Percentiles rank a stretch among this genome's conserved stretches.
Conservation (phyloP, 345 rosid genomes). For the Eutrema japonicum region DNA sequence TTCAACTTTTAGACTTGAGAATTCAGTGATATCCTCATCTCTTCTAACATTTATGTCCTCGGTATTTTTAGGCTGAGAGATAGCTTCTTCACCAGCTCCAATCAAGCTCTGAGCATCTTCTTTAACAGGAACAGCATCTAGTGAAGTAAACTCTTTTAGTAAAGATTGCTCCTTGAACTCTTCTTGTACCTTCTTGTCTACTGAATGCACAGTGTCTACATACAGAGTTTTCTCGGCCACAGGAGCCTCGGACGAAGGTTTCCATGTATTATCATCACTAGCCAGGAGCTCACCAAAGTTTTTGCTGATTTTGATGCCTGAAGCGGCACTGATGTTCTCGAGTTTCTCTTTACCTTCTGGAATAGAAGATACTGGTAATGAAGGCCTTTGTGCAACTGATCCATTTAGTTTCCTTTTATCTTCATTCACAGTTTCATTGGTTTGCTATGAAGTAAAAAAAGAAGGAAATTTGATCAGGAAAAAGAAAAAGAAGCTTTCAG, state of each 20-base stretch:
- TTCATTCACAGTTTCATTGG: constrained; percentile 37
- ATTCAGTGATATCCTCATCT: constrained; percentile 31
- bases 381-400: constrained; percentile 31
- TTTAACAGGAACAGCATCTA: constrained; percentile 39
- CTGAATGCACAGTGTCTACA: constrained; percentile 60
- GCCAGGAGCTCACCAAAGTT: constrained; percentile 61
- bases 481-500: neutral
- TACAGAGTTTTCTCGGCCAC: constrained; percentile 77
- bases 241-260: constrained; percentile 47
- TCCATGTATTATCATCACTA: constrained; percentile 52
- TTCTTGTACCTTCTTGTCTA: constrained; percentile 45
- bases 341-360: constrained; percentile 30
- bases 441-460: constrained; percentile 36
- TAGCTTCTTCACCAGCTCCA: constrained; percentile 34
- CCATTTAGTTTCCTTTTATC: constrained; percentile 44
- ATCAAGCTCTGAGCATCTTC: constrained; percentile 38
- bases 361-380: neutral
- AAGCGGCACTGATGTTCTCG: constrained; percentile 37
- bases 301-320: constrained; percentile 34
- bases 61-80: constrained; percentile 23
- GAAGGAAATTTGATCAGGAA: constrained; percentile 6
- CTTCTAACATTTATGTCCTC: constrained; percentile 33
- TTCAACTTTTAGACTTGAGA: constrained; percentile 37
- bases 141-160: constrained; percentile 9
- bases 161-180: constrained; percentile 18